These are phyloP conservation scores for Lomentospora prolificans DNA, from an alignment of 2,329 filamentous ascomycete species.

Conservation along the genomic window DNA sequence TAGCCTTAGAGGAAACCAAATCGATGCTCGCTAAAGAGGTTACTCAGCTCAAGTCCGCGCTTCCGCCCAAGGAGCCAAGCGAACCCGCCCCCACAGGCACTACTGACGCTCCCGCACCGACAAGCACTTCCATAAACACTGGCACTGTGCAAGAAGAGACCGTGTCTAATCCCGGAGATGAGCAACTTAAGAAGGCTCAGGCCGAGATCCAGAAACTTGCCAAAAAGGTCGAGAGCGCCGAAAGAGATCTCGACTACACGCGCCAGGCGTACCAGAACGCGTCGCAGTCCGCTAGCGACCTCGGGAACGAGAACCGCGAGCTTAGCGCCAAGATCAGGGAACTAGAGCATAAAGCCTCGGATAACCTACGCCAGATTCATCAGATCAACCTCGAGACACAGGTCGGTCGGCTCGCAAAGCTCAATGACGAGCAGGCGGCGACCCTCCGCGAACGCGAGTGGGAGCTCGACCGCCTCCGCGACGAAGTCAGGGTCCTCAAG, in stretches of 20 bases:
- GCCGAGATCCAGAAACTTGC: constrained; percentile 21
- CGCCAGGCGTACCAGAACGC: constrained; percentile 50
- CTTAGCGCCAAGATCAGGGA: constrained; percentile 31
- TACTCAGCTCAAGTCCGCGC: constrained; percentile 7
- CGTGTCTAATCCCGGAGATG: constrained; percentile 1
- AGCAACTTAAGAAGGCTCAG: constrained; percentile 12
- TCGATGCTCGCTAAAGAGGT: constrained; percentile 24
- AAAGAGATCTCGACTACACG: constrained; percentile 45
- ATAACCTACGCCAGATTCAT: constrained; percentile 37
- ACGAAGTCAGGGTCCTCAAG: constrained; percentile 38
- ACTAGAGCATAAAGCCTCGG: constrained; percentile 30
- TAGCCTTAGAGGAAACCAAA: constrained; percentile 24
- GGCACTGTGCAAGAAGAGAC: too few species aligned
- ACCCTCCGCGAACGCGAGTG: constrained; percentile 40
- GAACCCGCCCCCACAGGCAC: neutral
- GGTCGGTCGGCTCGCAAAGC: constrained; percentile 22
- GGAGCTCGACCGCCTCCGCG: constrained; percentile 35
- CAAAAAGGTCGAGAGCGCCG: constrained; percentile 30
- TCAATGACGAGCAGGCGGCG: constrained; percentile 30
- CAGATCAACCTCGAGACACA: constrained; percentile 31
- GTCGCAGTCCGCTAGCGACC: constrained; percentile 34
- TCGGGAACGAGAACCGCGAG: constrained; percentile 35
- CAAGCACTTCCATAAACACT: too few species aligned
- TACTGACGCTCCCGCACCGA: neutral
- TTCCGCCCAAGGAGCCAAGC: neutral